phyloP scores from a whole-genome alignment of 2,329 filamentous ascomycete species.

The Aspergillus jensenii region DNA sequence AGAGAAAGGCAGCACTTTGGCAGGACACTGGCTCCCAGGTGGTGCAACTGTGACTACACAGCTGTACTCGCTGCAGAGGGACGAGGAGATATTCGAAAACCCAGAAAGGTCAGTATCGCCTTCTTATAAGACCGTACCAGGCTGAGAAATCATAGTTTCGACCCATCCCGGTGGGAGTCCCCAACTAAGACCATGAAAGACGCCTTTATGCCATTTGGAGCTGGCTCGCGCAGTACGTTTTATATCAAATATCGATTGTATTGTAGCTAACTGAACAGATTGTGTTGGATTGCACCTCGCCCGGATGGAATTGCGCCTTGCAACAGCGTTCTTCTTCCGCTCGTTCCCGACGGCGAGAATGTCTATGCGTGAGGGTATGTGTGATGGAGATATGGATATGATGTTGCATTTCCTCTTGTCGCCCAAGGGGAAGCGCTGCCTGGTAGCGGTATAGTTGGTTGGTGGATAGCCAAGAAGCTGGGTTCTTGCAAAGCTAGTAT shows the following conservation, averaged over 20 bases:
- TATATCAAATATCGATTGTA: not conserved
- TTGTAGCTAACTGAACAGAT: conserved; percentile 32
- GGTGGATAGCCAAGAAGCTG: too few species aligned
- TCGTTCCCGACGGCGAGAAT: conserved; percentile 23
- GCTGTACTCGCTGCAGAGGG: conserved; percentile 57
- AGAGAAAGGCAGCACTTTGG: conserved; percentile 40
- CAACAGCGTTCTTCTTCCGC: conserved; percentile 53
- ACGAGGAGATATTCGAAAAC: conserved; percentile 50
- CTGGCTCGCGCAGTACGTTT: conserved; percentile 56
- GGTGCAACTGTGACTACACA: conserved; percentile 54
- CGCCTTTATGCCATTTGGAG: conserved; percentile 68
- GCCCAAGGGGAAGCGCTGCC: conserved; percentile 44
- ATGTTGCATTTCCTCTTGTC: conserved; percentile 47
- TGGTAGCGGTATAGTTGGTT: conserved; percentile 31
- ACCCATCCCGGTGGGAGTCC: conserved; percentile 27
- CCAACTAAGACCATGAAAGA: conserved; percentile 46
- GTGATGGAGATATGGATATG: conserved; percentile 43
- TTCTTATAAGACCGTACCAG: conserved; percentile 27
- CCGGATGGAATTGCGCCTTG: conserved; percentile 56
- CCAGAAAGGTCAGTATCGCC: conserved; percentile 50
- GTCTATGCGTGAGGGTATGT: conserved; percentile 25
- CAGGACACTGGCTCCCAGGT: conserved; percentile 48
- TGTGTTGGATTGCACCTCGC: conserved; percentile 71
- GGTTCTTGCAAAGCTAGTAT: too few species aligned
- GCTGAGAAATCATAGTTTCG: conserved; percentile 15